Evolutionary conservation across 78 protist species (phyloP).

Genomic region (Dictyostelium brefeldianum): DNA sequence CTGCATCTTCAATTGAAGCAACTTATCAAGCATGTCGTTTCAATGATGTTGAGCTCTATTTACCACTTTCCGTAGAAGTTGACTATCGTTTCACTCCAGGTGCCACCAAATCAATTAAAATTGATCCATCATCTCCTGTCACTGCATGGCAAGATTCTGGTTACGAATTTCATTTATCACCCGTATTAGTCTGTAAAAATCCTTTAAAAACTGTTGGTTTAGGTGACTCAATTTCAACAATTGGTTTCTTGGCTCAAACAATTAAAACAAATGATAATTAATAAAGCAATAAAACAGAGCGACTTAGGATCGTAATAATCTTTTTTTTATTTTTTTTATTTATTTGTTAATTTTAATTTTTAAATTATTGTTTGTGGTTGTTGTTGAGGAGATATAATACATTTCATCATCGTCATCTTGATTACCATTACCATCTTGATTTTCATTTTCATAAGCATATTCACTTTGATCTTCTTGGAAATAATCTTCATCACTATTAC

Average conservation of each 20-base stretch:
- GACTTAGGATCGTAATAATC: too few species aligned
- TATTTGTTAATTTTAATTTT: too few species aligned
- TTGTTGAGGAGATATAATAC: too few species aligned
- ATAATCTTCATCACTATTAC: background rate
- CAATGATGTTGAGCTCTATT: background rate
- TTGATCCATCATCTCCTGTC: conserved; percentile 32
- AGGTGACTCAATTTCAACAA: conserved; percentile 84
- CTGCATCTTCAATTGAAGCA: conserved; percentile 75
- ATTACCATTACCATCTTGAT: background rate
- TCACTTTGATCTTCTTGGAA: background rate
- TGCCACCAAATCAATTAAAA: conserved; percentile 11
- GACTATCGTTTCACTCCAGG: conserved; percentile 69
- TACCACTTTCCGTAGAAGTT: conserved; percentile 48
- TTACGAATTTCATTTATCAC: conserved; percentile 48
- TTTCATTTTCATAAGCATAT: background rate
- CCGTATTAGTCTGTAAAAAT: conserved; percentile 75
- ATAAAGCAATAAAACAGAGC: background rate
- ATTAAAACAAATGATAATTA: conserved; percentile 16
- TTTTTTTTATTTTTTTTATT: too few species aligned
- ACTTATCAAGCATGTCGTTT: conserved; percentile 70
- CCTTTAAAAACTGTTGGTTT: conserved; percentile 80
- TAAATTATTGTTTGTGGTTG: too few species aligned
- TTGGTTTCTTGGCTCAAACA: conserved; percentile 69
- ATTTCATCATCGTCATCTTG: background rate
- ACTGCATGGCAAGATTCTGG: conserved; percentile 69